Percentiles rank a stretch among this genome's conserved stretches.
phyloP scores from a whole-genome alignment of 176 grass and related monocot genomes.

The Thalia dealbata region DNA sequence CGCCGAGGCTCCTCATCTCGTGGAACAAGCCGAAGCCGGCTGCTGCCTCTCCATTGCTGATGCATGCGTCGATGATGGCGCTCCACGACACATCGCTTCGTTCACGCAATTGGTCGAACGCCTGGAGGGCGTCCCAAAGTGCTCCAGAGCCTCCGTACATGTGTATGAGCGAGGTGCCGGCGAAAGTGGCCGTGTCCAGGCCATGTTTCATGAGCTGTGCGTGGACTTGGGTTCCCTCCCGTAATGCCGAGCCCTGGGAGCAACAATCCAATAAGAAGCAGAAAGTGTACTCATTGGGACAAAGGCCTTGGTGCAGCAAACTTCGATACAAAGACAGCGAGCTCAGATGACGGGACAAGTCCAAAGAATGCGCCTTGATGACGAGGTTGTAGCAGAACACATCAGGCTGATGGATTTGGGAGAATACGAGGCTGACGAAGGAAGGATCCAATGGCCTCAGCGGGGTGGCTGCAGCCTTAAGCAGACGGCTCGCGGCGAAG shows the following conservation, averaged over 20 bases:
- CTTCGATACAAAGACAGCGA: not conserved
- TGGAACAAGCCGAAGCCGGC: not conserved
- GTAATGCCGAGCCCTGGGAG: not conserved
- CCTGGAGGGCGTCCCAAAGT: not conserved
- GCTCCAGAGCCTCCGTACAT: slow-evolving; percentile 15
- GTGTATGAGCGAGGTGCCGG: slow-evolving; percentile 14
- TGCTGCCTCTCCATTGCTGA: not conserved
- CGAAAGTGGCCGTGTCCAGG: not conserved
- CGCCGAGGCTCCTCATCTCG: slow-evolving; percentile 2
- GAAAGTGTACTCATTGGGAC: slow-evolving; percentile 7
- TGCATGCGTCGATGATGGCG: slow-evolving; percentile 5
- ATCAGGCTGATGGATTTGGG: slow-evolving; percentile 15
- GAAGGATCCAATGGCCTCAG: not conserved
- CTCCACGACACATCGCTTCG: not conserved
- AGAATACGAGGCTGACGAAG: not conserved
- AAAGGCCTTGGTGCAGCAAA: not conserved
- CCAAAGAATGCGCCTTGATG: slow-evolving; percentile 7
- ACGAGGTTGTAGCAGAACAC: slow-evolving; percentile 9
- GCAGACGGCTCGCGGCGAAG: slow-evolving; percentile 6
- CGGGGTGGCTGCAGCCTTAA: not conserved
- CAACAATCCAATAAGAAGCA: slow-evolving; percentile 16
- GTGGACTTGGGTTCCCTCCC: slow-evolving; percentile 11
- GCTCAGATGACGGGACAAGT: not conserved
- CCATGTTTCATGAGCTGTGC: slow-evolving; percentile 11
- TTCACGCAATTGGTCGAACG: slow-evolving; percentile 4